Evolutionary conservation across 2,329 filamentous ascomycete genomes (phyloP), one percentile per base, ranked within the genome.

Genomic region (Pezicula neosporulosa): DNA sequence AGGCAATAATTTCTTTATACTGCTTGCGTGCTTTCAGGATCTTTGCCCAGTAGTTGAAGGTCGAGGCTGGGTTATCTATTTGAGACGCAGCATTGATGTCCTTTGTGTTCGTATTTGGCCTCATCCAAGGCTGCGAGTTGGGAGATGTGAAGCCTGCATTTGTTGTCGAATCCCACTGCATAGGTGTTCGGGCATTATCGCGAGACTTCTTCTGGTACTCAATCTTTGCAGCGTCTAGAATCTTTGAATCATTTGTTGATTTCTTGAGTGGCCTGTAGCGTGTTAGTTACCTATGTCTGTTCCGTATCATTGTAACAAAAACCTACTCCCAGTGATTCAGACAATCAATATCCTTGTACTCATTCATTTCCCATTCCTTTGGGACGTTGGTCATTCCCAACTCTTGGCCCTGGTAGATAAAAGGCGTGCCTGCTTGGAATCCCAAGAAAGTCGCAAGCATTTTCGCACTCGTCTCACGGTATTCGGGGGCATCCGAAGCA

Each of bases 131-230:
- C 49, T 73, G 74, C 4, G 64, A 66, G 70, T 54, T 37, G 1
- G 68, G 69, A 2, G 71, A 71, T 0, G 84, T 83, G 70, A 90
- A 91, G 10, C 87, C 87, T 0, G 74, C 85, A 53, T 89, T 77
- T 0, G 70, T 62, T 1, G 68, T 71, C n/a, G 67, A 62, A 55
- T 82, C 75, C 87, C 87, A 91, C 63, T 89, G 86, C 67, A 91
- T 84, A 0, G 87, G 87, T 0, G 84, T 83, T 43, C 87, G 77
- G 7, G 81, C 82, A 65, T 91, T 87, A 66, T 91, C 87, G 19
- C 87, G 66, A 7, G 78, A 82, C 63, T 83, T 82, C 56, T 75
- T 72, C 54, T 80, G 77, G 60, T 84, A 73, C n/a, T 80, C 73
- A 55, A 73, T 59, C 66, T 66, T 70, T 48, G 62, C 74, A 18